Evolutionary conservation across 2,329 filamentous ascomycete genomes (phyloP), one percentile per base, ranked within the genome.

Genomic region (Rutstroemia sydowiana): DNA sequence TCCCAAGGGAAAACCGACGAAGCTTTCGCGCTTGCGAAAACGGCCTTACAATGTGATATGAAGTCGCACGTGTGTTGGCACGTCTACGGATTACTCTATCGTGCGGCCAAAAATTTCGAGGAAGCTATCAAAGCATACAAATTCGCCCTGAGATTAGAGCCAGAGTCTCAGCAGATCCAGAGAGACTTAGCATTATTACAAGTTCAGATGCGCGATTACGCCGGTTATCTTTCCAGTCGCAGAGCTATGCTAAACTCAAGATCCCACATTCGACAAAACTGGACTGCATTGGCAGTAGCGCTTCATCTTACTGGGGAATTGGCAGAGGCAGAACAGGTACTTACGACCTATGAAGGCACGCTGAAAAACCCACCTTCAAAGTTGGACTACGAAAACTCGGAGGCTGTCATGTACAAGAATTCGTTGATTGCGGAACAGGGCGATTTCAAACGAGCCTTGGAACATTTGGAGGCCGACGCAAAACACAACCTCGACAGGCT

Each of bases 21-120:
- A 72, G 95, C 95, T 0, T 98, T 98, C 68, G 81, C 84, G 42
- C 78, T 98, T 54, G 92, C 88, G 65, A 98, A 96, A 73, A 81
- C 90, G 59, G 93, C 95, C 31, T 77, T 98, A 63, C 90, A 86
- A 60, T 89, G 91, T 64, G 91, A 97, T 69, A 97, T 98, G 91
- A 96, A 95, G 75, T 96, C 91, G 64, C 92, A 97, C 71, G 91
- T 98, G 64, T 97, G 91, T 76, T 98, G 93, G 93, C 95, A 98
- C 71, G 93, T 98, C 55, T 98, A 97, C 69, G 93, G 95, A 30
- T 73, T 98, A 61, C 78, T 98, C 46, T 97, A 95, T 72, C 85
- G 92, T 47, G 85, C 88, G 45, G 86, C 87, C 66, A 97, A 97
- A 78, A 97, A 98, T 72, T 97, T 95, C 63, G 93, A 97, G 69